A percentile compares a stretch with the other conserved stretches of the same genome.
Conservation (phyloP, 106 monocot species). For the Hemerocallis citrina region DNA sequence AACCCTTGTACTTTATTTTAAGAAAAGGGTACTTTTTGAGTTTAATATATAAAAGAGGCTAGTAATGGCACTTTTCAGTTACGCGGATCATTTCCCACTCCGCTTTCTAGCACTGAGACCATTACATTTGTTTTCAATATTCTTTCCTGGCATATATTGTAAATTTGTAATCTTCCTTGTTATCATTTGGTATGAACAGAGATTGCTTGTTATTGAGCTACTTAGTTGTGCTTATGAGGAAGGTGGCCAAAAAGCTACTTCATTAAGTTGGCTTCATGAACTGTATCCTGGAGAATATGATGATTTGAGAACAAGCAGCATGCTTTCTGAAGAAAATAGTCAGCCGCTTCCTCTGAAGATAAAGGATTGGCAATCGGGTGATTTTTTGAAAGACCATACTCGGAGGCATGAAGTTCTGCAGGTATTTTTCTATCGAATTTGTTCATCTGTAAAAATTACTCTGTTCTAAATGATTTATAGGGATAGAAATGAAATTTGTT, state of each 20-base stretch:
- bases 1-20: not conserved
- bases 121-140: too few species aligned
- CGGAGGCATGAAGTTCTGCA: conserved; percentile 35
- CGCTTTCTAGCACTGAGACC: too few species aligned
- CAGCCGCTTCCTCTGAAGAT: conserved; percentile 20
- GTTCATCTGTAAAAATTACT: not conserved
- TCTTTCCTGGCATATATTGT: not conserved
- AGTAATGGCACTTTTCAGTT: too few species aligned
- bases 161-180: not conserved
- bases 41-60: too few species aligned
- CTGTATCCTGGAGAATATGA: conserved; percentile 72
- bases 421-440: conserved; percentile 15
- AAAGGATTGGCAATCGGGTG: conserved; percentile 20
- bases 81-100: too few species aligned
- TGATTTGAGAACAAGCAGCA: conserved; percentile 23
- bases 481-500: too few species aligned
- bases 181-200: conserved; percentile 27
- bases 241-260: conserved; percentile 1
- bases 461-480: not conserved
- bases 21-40: not conserved
- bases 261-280: conserved; percentile 44
- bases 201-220: conserved; percentile 56
- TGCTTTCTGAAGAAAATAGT: conserved; percentile 28
- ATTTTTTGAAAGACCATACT: conserved; percentile 1
- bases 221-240: conserved; percentile 27